A percentile compares a stretch with the other conserved stretches of the same genome.
Evolutionary conservation across 2,329 filamentous ascomycete species (phyloP).

Genomic region (Aspergillus carbonarius): DNA sequence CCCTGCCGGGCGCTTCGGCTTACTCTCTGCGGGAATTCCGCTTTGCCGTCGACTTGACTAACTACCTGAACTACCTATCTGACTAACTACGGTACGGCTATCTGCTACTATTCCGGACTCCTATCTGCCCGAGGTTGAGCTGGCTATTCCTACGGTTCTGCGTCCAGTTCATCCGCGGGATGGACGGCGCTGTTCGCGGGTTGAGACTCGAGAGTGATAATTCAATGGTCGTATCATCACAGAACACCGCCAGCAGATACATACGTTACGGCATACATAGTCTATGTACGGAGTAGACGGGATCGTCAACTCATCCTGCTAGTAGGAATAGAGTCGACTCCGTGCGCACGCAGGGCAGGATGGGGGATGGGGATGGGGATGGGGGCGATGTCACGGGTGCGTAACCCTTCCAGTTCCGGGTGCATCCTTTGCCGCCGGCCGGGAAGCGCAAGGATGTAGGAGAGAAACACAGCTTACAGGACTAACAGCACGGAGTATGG

Average conservation of each 20-base stretch:
- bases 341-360: background rate
- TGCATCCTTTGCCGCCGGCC: background rate
- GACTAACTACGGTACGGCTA: background rate
- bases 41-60: background rate
- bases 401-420: conserved; percentile 2
- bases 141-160: background rate
- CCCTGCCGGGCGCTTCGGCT: conserved; percentile 26
- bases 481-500: too few relatives aligned
- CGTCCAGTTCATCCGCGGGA: background rate
- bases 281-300: background rate
- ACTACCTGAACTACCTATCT: background rate
- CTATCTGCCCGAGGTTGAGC: background rate
- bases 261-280: background rate
- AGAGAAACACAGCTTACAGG: too few relatives aligned
- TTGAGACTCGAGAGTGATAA: background rate
- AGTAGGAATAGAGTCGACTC: background rate
- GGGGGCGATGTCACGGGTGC: conserved; percentile 6
- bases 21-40: conserved; percentile 34
- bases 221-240: background rate
- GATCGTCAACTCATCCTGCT: background rate
- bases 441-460: background rate
- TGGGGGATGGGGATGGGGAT: background rate
- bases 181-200: background rate
- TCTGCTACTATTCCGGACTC: background rate
- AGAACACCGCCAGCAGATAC: background rate